Conservation (phyloP, 2,329 filamentous ascomycete species). For the Aspergillus sp. region DNA sequence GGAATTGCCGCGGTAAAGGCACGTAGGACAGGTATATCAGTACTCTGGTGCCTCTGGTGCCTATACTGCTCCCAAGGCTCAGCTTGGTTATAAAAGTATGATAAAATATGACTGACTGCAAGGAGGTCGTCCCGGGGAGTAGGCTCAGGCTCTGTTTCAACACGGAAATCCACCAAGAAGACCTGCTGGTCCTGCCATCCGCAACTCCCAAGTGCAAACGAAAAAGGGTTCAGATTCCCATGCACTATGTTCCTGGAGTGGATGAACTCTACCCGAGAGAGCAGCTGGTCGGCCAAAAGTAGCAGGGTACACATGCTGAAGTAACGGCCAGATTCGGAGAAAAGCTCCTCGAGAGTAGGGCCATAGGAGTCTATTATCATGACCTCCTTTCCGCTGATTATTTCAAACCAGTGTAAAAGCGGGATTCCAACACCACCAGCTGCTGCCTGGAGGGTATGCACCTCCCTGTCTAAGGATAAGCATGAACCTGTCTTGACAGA, state of each 20-base stretch:
- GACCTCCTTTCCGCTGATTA: slow-evolving; percentile 6
- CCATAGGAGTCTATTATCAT: slow-evolving; percentile 13
- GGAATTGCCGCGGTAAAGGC: not conserved
- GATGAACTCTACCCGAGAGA: slow-evolving; percentile 15
- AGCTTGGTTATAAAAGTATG: slow-evolving; percentile 3
- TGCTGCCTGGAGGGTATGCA: slow-evolving; percentile 6
- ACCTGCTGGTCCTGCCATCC: slow-evolving; percentile 13
- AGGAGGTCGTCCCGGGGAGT: slow-evolving; percentile 6
- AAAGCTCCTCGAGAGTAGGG: slow-evolving; percentile 12
- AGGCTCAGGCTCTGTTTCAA: not conserved
- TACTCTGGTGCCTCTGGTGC: not conserved
- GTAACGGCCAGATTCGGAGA: slow-evolving; percentile 9
- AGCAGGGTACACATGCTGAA: slow-evolving; percentile 12
- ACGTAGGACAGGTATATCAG: not conserved
- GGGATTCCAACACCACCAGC: slow-evolving; percentile 15
- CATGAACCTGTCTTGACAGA: not conserved
- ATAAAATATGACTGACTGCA: slow-evolving; percentile 11
- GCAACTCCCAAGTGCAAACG: slow-evolving; percentile 10
- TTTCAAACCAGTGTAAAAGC: slow-evolving; percentile 14
- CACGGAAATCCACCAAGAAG: slow-evolving; percentile 8
- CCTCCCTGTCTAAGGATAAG: not conserved
- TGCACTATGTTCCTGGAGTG: slow-evolving; percentile 13
- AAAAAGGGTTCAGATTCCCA: slow-evolving; percentile 11
- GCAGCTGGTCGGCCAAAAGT: slow-evolving; percentile 11
- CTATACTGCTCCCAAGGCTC: not conserved